Conservation (phyloP, 768 basidiomycete species). For the Suillus occidentalis region DNA sequence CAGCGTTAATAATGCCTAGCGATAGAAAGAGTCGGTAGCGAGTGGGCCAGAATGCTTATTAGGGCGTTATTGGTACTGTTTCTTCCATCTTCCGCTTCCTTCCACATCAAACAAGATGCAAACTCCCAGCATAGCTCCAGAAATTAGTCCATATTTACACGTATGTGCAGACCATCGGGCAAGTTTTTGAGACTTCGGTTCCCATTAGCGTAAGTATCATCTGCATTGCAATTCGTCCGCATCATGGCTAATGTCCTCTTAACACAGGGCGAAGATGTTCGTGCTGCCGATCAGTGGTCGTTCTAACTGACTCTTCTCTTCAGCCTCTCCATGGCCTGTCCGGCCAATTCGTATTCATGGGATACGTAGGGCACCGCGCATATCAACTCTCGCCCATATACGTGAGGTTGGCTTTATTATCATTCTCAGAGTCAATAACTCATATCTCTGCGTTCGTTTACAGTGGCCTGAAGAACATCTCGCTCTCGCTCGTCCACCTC, state of each 20-base stretch:
- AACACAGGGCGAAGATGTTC: neutral
- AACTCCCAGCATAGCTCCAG: neutral
- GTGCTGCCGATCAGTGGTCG: neutral
- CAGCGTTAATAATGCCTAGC: neutral
- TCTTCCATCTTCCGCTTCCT: neutral
- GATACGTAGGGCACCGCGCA: neutral
- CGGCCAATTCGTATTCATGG: neutral
- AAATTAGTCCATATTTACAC: neutral
- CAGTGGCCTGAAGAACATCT: neutral
- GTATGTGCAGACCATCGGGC: neutral
- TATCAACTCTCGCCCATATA: neutral
- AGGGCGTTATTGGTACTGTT: neutral
- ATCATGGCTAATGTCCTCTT: neutral
- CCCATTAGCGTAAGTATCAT: neutral
- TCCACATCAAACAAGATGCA: neutral
- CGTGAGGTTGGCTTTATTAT: neutral
- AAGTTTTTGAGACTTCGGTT: neutral
- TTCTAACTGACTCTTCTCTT: neutral
- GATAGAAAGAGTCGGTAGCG: neutral
- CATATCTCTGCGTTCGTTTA: neutral
- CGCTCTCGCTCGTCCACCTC: neutral
- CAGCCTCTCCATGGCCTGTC: neutral
- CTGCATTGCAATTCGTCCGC: neutral
- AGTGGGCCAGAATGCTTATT: neutral
- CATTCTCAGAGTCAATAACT: neutral